Base-by-base conservation (phyloP, 305 asterid species). In the Stenogyne calaminthoides region DNA sequence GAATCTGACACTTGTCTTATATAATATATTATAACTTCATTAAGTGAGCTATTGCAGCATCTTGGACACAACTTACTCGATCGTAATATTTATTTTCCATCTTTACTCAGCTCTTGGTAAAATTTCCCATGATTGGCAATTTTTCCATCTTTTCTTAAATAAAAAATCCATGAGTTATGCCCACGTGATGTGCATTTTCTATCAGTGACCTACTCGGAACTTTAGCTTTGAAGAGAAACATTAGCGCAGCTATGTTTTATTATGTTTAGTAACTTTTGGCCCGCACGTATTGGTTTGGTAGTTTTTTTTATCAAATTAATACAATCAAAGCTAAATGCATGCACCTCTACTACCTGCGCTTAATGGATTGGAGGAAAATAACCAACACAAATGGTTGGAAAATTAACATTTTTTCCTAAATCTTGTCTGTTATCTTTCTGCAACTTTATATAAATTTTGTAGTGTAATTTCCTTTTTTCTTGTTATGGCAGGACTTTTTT, bases 401-500 rank as follows among this genome's bases (percentile, higher is more conserved):
- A 32, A 4, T 32, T 32, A 32, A 32, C 32, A 27, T 32, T 32
- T 47, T 37, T 66, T 51, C 42, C 42, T 73, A 11, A 63, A 55
- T 78, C 65, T 49, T 62, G 62, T 74, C 56, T 44, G 15, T 18
- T 29, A n/a, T 52, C 56, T 65, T 57, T 74, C 74, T 74, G 74
- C 65, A 75, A 64, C 32, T 70, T 40, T 68, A 51, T 44, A 40
- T 47, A 37, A 69, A 69, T 29, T 73, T 49, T 64, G 27, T 58
- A 64, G 40, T 19, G 5, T 49, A 20, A 32, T 19, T 61, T 65
- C 3, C 58, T 19, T 73, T 59, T 77, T 70, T 75, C 27, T 70
- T 73, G 37, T 70, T 46, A 32, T 83, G 81, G 63, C 97, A 92
- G 99, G 98, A 95, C 86, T 95, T 92, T 78, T 95, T 95, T 74